Percentiles rank a stretch among this genome's conserved stretches.
phyloP scores from a whole-genome alignment of 2,329 filamentous ascomycete genomes.

The Aschersonia sp. region DNA sequence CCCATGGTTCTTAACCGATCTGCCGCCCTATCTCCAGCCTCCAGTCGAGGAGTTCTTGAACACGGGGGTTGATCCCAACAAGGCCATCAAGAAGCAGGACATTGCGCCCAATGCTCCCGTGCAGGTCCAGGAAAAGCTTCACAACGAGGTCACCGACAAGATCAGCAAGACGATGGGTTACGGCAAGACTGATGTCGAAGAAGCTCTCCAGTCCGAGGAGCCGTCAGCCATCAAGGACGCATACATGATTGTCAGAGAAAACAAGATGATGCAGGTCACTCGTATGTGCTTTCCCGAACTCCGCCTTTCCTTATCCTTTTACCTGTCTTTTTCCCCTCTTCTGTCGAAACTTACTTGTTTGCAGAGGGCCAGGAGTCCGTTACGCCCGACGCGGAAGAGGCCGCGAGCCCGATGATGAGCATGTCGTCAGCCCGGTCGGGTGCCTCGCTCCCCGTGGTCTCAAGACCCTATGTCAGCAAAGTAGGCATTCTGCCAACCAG shows the following conservation, averaged over 20 bases:
- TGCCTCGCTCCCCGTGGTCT: constrained; percentile 31
- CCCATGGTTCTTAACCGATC: constrained; percentile 81
- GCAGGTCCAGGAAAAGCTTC: constrained; percentile 75
- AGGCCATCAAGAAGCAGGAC: constrained; percentile 70
- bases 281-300: constrained; percentile 42
- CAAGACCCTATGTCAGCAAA: constrained; percentile 58
- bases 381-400: constrained; percentile 21
- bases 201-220: constrained; percentile 80
- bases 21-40: constrained; percentile 75
- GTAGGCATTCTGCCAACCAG: constrained; percentile 87
- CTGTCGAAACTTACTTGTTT: constrained; percentile 12
- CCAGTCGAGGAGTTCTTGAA: constrained; percentile 87
- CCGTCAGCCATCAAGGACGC: constrained; percentile 98
- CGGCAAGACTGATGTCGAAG: constrained; percentile 84
- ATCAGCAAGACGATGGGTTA: constrained; percentile 98
- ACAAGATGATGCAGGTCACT: constrained; percentile 91
- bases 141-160: constrained; percentile 86
- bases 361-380: constrained; percentile 19
- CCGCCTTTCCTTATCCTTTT: constrained; percentile 18
- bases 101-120: constrained; percentile 67
- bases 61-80: constrained; percentile 86
- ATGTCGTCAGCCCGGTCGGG: constrained; percentile 40
- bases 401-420: constrained; percentile 35
- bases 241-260: constrained; percentile 94
- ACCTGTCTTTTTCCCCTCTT: constrained; percentile 2